Evolutionary conservation across 192 early-diverging fungal species (phyloP).

Genomic region (Coemansia sp.): DNA sequence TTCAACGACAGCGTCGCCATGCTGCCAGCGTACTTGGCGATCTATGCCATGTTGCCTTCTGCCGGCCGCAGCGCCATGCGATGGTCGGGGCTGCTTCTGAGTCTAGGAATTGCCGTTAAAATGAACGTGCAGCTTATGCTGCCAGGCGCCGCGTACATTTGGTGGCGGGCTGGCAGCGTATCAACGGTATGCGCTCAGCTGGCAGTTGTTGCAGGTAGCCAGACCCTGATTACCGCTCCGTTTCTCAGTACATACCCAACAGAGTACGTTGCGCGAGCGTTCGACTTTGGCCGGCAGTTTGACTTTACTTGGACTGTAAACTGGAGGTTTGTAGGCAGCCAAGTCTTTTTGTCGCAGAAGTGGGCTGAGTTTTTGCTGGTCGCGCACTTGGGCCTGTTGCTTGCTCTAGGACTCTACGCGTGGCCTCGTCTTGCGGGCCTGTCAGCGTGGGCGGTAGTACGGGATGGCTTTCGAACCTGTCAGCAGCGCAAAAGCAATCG

Average conservation of each 20-base stretch:
- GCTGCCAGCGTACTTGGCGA: constrained; percentile 69
- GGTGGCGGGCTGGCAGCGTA: constrained; percentile 29
- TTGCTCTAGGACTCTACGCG: constrained; percentile 53
- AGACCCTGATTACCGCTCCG: constrained; percentile 59
- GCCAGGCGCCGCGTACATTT: constrained; percentile 71
- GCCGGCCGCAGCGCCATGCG: constrained; percentile 47
- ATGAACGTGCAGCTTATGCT: constrained; percentile 94
- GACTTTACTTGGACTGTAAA: constrained; percentile 93
- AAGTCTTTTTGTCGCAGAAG: constrained; percentile 58
- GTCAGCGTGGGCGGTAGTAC: constrained; percentile 7
- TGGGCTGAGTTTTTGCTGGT: constrained; percentile 61
- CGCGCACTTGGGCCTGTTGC: constrained; percentile 59
- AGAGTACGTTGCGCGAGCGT: constrained; percentile 71
- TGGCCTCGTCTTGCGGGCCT: constrained; percentile 48
- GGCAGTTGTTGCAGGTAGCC: constrained; percentile 9
- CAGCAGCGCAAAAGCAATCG: background rate
- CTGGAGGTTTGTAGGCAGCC: constrained; percentile 78
- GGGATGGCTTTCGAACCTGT: constrained; percentile 2
- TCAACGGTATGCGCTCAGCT: constrained; percentile 3
- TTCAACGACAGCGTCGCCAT: constrained; percentile 94
- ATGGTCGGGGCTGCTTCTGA: constrained; percentile 36
- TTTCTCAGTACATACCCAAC: constrained; percentile 55
- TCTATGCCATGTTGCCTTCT: constrained; percentile 62
- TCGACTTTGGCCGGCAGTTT: constrained; percentile 86
- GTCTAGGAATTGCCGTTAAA: constrained; percentile 81